A percentile compares a stretch with the other conserved stretches of the same genome.
Conservation (phyloP, 2,329 filamentous ascomycete species). For the Calonectria hawksworthii region DNA sequence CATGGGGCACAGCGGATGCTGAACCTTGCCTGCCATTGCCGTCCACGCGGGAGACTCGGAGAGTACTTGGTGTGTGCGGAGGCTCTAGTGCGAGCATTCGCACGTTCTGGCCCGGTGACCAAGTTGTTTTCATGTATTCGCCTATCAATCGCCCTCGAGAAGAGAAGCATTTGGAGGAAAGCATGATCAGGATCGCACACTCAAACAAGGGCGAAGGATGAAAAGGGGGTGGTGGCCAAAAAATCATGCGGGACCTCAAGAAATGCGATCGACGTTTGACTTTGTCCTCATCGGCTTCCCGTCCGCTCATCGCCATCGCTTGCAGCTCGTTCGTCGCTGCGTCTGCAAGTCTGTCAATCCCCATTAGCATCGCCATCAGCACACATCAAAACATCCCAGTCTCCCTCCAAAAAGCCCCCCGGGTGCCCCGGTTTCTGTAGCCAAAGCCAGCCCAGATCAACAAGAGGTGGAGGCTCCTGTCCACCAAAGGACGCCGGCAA, state of each 20-base stretch:
- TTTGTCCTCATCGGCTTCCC: conserved; percentile 26
- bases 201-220: conserved; percentile 1
- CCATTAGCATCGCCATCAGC: not conserved
- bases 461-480: conserved; percentile 19
- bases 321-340: conserved; percentile 7
- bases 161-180: not conserved
- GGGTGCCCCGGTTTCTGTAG: not conserved
- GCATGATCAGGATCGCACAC: conserved; percentile 14
- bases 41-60: not conserved
- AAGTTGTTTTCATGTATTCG: not conserved
- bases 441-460: conserved; percentile 25
- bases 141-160: not conserved
- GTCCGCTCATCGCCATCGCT: conserved; percentile 28
- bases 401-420: not conserved
- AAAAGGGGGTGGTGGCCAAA: conserved; percentile 12
- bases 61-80: not conserved
- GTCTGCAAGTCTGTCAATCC: conserved; percentile 20
- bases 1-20: conserved; percentile 6
- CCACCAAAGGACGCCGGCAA: conserved; percentile 1
- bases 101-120: not conserved
- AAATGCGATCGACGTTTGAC: conserved; percentile 37
- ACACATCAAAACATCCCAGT: not conserved
- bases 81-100: no score
- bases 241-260: conserved; percentile 15
- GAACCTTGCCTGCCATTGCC: not conserved